Conservation (phyloP, 352 stramenopile species). For the Pythium biforme region DNA sequence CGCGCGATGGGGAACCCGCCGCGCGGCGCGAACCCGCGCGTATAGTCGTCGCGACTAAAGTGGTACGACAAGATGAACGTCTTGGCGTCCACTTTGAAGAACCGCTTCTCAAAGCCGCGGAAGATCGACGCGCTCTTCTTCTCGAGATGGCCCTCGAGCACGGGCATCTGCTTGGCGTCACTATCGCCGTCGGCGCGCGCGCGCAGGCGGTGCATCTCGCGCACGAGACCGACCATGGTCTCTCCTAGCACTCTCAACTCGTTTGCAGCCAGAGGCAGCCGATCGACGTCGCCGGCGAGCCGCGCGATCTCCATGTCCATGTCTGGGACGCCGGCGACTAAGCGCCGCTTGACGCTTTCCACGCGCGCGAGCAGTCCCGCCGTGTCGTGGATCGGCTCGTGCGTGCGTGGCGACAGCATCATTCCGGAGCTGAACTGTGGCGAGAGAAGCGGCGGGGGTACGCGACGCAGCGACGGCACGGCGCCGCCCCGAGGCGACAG, state of each 20-base stretch:
- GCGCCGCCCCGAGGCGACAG: neutral
- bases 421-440: neutral
- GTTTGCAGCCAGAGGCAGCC: conserved; percentile 21
- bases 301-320: conserved; percentile 41
- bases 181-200: conserved; percentile 29
- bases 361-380: conserved; percentile 51
- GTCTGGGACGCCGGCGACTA: conserved; percentile 38
- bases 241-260: conserved; percentile 47
- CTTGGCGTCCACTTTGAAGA: conserved; percentile 67
- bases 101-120: conserved; percentile 63
- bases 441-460: neutral
- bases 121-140: conserved; percentile 81
- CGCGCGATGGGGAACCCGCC: conserved; percentile 56
- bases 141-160: conserved; percentile 65
- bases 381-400: conserved; percentile 42
- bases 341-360: conserved; percentile 47
- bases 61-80: conserved; percentile 71
- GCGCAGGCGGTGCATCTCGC: conserved; percentile 51
- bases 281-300: conserved; percentile 37
- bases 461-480: neutral
- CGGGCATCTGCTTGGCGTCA: conserved; percentile 34
- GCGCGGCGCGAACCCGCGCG: conserved; percentile 59
- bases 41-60: conserved; percentile 61
- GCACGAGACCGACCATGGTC: conserved; percentile 55
- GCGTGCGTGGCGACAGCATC: neutral